phyloP scores from a whole-genome alignment of 129 eudicot genomes.

The Daucus carota region DNA sequence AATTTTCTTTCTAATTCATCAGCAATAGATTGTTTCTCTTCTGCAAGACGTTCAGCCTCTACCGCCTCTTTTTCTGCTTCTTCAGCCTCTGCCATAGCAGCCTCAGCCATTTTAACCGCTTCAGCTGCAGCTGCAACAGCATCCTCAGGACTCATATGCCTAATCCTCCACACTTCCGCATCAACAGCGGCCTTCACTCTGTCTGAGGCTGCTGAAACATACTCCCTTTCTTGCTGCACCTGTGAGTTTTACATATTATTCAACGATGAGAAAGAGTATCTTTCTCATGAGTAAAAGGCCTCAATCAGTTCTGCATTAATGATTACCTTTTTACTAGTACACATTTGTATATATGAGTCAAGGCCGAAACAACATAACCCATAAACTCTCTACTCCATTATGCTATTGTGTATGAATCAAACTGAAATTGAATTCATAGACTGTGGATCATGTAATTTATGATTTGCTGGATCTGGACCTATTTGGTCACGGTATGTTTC shows the following conservation, averaged over 20 bases:
- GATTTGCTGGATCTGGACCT: background rate
- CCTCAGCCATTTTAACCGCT: no score
- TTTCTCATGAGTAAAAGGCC: constrained; percentile 17
- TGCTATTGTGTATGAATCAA: background rate
- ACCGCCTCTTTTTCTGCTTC: constrained; percentile 68
- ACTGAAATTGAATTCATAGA: background rate
- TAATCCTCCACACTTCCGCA: constrained; percentile 71
- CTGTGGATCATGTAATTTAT: background rate
- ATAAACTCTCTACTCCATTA: background rate
- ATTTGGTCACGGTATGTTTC: background rate
- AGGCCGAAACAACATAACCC: background rate
- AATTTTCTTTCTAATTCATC: constrained; percentile 44
- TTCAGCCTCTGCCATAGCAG: constrained; percentile 79
- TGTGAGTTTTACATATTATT: constrained; percentile 20
- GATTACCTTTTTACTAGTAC: constrained; percentile 40
- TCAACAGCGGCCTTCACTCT: constrained; percentile 39
- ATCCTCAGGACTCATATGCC: no score
- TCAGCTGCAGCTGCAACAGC: no score
- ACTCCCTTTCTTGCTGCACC: background rate
- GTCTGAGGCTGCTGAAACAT: background rate
- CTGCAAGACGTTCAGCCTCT: constrained; percentile 77
- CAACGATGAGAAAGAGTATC: constrained; percentile 18
- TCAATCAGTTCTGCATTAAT: constrained; percentile 47
- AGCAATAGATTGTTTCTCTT: constrained; percentile 50
- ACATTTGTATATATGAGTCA: constrained; percentile 4